Evolutionary conservation across 345 rosid species (phyloP), one percentile per base, ranked within the genome.

Genomic region (Eucalyptus sideroxylon): DNA sequence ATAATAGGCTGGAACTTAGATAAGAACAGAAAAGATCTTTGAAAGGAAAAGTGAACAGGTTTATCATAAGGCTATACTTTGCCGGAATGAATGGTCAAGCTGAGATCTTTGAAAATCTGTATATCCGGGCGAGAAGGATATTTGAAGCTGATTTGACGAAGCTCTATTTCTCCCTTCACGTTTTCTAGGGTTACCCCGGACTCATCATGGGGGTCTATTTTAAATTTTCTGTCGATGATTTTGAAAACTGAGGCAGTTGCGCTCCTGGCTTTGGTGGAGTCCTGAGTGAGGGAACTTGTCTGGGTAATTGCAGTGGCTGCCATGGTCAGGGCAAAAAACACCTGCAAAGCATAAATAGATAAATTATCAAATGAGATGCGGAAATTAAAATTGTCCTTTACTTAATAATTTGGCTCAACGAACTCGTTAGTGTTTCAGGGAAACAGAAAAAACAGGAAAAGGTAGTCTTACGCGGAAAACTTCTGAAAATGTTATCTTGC

Each of bases 81-180:
- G 50, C 94, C 93, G 19, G 92, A 89, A 88, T 80, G 92, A 81
- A 93, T 90, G 37, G 82, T 69, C 89, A 93, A 86, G 90, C 91
- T 92, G 37, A 97, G 92, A 89, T 95, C 97, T 65, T 90, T 94
- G 80, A 97, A 92, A 89, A 97, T 93, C 87, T 95, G 98, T 90
- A 93, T 89, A 87, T 97, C 97, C 4, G 98, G 98, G 88, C 99
- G 94, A 53, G 91, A 91, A 13, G 98, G 97, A 92, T 97, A 97
- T 87, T 88, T 95, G 89, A 97, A 97, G 92, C 95, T 95, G 30
- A 97, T 60, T 89, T 95, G 97, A 31, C 89, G 92, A 87, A 97
- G 90, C 89, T 96, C 96, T 34, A 97, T 94, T 50, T 97, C 96
- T 88, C 99, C 99, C 65, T 88, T 94, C 59, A 94, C 95, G 42